Percentiles rank a stretch among this genome's conserved stretches.
Conservation (phyloP, 441 rosid species). For the Mallotus japonicus region DNA sequence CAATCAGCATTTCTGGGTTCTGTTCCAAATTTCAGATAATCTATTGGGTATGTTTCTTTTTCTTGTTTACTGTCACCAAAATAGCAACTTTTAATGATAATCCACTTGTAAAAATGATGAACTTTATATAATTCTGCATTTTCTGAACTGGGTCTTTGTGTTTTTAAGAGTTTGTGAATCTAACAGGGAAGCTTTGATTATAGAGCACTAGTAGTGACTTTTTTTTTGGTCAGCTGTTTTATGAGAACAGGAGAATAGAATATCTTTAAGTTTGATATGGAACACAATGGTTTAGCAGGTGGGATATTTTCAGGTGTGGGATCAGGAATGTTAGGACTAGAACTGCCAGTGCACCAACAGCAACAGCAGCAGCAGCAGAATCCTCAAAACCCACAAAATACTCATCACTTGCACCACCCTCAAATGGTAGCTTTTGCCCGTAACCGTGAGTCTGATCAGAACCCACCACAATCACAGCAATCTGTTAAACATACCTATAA, state of each 20-base stretch:
- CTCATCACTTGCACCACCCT: slow-evolving; percentile 44
- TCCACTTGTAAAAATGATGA: neutral
- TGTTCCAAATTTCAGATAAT: slow-evolving; percentile 10
- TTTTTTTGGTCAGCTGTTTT: neutral
- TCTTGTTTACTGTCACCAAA: neutral
- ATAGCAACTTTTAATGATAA: neutral
- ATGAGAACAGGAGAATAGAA: neutral
- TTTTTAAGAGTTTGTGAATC: neutral
- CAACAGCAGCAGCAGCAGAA: slow-evolving; percentile 37
- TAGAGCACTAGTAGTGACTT: neutral
- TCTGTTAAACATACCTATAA: slow-evolving; percentile 35
- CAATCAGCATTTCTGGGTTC: slow-evolving; percentile 12
- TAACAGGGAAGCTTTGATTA: neutral
- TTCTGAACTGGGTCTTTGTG: neutral
- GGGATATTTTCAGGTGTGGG: slow-evolving; percentile 60
- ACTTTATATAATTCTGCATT: neutral
- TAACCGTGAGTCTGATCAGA: slow-evolving; percentile 38
- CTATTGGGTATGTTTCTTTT: slow-evolving; percentile 20
- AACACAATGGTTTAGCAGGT: slow-evolving; percentile 52
- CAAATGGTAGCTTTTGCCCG: slow-evolving; percentile 48
- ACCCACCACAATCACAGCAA: slow-evolving; percentile 39
- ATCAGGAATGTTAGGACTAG: slow-evolving; percentile 74
- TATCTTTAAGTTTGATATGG: slow-evolving; percentile 43
- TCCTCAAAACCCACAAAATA: slow-evolving; percentile 39
- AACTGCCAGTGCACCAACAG: slow-evolving; percentile 56